Conservation (phyloP, 768 basidiomycete genomes). For the Russula emetica region DNA sequence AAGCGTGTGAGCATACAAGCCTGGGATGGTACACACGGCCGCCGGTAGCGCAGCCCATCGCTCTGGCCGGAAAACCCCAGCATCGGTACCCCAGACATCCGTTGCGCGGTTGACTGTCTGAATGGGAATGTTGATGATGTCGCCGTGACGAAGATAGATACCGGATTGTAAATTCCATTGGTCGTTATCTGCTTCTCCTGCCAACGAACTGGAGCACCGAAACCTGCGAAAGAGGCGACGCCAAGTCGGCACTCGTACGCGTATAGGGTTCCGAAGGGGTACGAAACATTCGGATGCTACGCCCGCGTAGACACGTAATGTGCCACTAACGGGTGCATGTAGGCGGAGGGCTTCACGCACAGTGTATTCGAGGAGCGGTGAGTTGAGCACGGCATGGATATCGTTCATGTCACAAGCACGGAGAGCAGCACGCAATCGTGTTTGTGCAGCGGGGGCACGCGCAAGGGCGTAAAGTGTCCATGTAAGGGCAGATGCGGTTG, state of each 20-base stretch:
- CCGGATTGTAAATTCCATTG: slow-evolving; percentile 11
- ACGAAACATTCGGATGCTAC: slow-evolving; percentile 45
- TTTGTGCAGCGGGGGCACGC: slow-evolving; percentile 44
- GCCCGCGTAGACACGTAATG: slow-evolving; percentile 49
- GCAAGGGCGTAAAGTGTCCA: slow-evolving; percentile 62
- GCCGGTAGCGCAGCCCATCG: slow-evolving; percentile 45
- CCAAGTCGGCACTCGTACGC: slow-evolving; percentile 22
- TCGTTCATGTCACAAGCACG: slow-evolving; percentile 29
- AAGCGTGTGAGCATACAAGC: slow-evolving; percentile 50
- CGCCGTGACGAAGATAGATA: slow-evolving; percentile 37
- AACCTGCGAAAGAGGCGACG: slow-evolving; percentile 4
- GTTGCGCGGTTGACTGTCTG: slow-evolving; percentile 53
- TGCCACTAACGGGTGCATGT: slow-evolving; percentile 53
- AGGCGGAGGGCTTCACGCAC: slow-evolving; percentile 55
- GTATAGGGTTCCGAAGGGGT: slow-evolving; percentile 39
- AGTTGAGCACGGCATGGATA: slow-evolving; percentile 29
- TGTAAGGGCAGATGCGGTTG: slow-evolving; percentile 51
- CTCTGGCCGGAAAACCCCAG: slow-evolving; percentile 57
- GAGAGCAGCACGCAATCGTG: slow-evolving; percentile 45
- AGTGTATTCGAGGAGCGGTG: slow-evolving; percentile 58
- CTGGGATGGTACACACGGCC: slow-evolving; percentile 41
- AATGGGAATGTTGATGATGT: slow-evolving; percentile 57
- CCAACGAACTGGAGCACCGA: not conserved
- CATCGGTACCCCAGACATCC: slow-evolving; percentile 63
- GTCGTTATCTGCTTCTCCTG: not conserved